Conservation (phyloP, 495 filamentous ascomycete species). For the Podospora pseudopauciseta region DNA sequence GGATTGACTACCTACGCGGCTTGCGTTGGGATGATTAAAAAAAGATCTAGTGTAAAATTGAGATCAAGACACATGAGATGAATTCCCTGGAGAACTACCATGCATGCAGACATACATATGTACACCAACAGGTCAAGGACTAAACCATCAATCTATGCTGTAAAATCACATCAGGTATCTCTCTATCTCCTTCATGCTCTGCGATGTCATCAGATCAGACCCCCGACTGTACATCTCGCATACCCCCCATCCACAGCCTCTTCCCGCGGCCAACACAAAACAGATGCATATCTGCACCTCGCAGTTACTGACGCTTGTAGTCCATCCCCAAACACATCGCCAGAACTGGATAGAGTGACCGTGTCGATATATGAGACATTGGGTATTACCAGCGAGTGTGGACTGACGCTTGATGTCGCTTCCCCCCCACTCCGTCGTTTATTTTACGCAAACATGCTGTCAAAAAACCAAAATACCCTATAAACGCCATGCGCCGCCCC, state of each 20-base stretch:
- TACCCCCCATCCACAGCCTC: neutral
- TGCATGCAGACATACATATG: neutral
- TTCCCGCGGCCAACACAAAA: neutral
- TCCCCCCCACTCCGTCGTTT: constrained; percentile 16
- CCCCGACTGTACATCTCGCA: neutral
- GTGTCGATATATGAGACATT: neutral
- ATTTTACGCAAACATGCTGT: constrained; percentile 32
- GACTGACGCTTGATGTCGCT: constrained; percentile 16
- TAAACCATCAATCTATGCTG: neutral
- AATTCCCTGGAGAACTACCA: neutral
- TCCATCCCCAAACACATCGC: neutral
- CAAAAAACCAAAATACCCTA: constrained; percentile 21
- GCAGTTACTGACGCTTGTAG: neutral
- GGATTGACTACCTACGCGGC: too few relatives aligned
- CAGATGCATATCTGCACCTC: neutral
- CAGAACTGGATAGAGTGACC: neutral
- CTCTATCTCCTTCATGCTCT: neutral
- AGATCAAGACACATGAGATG: neutral
- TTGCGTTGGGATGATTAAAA: too few relatives aligned
- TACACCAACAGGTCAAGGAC: neutral
- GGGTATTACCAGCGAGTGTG: constrained; percentile 1
- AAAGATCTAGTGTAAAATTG: too few relatives aligned
- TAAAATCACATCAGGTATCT: constrained; percentile 5
- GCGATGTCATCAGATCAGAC: neutral
- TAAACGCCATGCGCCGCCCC: constrained; percentile 38